Evolutionary conservation across 2,329 filamentous ascomycete genomes (phyloP).

Genomic region (Diaporthe amygdali): DNA sequence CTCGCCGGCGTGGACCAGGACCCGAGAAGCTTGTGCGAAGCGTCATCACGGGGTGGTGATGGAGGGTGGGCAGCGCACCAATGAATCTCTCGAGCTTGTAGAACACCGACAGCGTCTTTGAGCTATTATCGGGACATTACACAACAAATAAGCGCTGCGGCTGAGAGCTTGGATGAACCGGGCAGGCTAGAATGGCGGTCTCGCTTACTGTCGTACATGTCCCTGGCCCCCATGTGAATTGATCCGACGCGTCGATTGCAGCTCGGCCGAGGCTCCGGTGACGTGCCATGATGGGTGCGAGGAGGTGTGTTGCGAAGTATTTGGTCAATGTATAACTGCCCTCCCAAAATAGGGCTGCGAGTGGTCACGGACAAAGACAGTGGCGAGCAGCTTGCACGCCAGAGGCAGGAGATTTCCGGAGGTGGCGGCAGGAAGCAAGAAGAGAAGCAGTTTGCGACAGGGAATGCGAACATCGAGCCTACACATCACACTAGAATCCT

Average conservation of each 20-base stretch:
- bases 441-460: background rate
- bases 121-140: background rate
- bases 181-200: background rate
- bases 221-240: background rate
- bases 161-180: background rate
- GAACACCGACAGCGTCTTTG: background rate
- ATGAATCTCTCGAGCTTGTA: background rate
- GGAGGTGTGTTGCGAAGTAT: background rate
- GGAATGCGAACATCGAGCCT: background rate
- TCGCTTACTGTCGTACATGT: background rate
- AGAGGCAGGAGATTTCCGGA: too few relatives aligned
- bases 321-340: background rate
- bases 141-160: background rate
- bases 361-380: background rate
- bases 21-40: background rate
- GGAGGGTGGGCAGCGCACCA: background rate
- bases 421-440: background rate
- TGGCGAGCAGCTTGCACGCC: too few relatives aligned
- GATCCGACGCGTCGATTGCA: background rate
- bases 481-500: background rate
- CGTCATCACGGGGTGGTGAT: background rate
- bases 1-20: too few relatives aligned
- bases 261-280: background rate
- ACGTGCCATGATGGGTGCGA: background rate
- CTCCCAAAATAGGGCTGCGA: background rate